Percentiles rank a stretch among this genome's conserved stretches.
These are phyloP conservation scores for Saccharomyces mikatae DNA, from an alignment of 805 yeast species.

Conservation along the genomic window DNA sequence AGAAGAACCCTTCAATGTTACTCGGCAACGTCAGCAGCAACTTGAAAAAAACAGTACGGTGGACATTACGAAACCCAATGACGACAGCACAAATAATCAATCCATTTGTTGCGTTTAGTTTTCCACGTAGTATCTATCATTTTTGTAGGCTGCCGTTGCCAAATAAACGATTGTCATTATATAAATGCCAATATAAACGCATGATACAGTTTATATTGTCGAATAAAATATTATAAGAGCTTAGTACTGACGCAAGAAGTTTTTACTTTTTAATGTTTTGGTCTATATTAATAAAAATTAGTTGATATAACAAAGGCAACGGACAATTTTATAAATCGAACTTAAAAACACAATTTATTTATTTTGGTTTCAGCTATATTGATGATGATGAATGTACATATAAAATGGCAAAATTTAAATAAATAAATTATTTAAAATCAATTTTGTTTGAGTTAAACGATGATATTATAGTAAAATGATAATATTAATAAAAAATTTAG, in stretches of 20 bases:
- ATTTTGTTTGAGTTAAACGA: constrained; percentile 1
- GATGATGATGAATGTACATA: constrained; percentile 13
- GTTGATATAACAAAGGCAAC: not conserved
- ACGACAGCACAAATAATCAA: constrained; percentile 10
- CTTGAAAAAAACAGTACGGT: not conserved
- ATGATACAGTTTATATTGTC: not conserved
- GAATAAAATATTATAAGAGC: not conserved
- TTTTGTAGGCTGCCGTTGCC: not conserved
- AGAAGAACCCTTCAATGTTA: not conserved
- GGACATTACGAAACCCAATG: constrained; percentile 23
- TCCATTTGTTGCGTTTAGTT: not conserved
- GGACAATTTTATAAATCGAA: not conserved
- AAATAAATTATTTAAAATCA: constrained; percentile 2
- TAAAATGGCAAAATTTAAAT: not conserved
- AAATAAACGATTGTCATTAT: not conserved
- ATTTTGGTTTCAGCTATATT: not conserved
- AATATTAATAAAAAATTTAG: constrained; percentile 9
- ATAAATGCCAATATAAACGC: not conserved
- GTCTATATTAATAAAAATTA: not conserved
- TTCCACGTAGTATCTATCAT: too few species aligned
- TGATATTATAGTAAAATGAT: constrained; percentile 4
- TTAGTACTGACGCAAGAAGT: not conserved
- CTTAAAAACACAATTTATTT: not conserved
- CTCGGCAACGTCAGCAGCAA: not conserved
- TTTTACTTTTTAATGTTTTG: not conserved